A percentile compares a stretch with the other conserved stretches of the same genome.
Evolutionary conservation across 129 eudicot species (phyloP).

Genomic region (Erigeron canadensis): DNA sequence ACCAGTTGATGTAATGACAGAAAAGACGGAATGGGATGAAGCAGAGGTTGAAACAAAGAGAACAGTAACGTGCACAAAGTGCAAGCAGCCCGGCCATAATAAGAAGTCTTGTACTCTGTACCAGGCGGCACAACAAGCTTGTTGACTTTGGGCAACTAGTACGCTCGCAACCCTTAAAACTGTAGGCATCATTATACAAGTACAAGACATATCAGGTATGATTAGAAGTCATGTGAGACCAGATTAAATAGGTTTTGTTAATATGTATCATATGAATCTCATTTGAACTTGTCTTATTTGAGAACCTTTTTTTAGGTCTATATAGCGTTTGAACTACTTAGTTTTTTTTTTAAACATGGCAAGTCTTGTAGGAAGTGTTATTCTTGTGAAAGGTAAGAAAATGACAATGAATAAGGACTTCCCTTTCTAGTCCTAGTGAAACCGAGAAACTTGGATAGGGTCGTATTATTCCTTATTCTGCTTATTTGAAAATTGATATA

Average conservation of each 20-base stretch:
- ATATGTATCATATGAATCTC: slow-evolving; percentile 22
- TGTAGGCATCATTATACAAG: not conserved
- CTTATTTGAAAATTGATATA: not conserved
- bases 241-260: slow-evolving; percentile 14
- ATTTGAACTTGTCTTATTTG: slow-evolving; percentile 24
- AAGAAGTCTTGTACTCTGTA: slow-evolving; percentile 60
- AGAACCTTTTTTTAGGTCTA: slow-evolving; percentile 16
- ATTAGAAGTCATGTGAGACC: slow-evolving; percentile 4
- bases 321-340: slow-evolving; percentile 24
- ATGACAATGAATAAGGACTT: no score
- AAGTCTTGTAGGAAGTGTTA: slow-evolving; percentile 5
- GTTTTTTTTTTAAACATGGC: not conserved
- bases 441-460: not conserved
- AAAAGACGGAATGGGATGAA: slow-evolving; percentile 51
- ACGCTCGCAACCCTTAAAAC: not conserved
- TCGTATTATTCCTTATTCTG: not conserved
- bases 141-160: slow-evolving; percentile 31
- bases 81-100: slow-evolving; percentile 79
- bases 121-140: slow-evolving; percentile 26
- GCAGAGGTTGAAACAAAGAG: slow-evolving; percentile 52
- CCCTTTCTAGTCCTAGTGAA: not conserved
- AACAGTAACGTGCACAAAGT: slow-evolving; percentile 72
- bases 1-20: slow-evolving; percentile 34
- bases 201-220: slow-evolving; percentile 19
- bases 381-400: not conserved